Evolutionary conservation across 2,329 filamentous ascomycete species (phyloP).

Genomic region (Venturiaceae sp.): DNA sequence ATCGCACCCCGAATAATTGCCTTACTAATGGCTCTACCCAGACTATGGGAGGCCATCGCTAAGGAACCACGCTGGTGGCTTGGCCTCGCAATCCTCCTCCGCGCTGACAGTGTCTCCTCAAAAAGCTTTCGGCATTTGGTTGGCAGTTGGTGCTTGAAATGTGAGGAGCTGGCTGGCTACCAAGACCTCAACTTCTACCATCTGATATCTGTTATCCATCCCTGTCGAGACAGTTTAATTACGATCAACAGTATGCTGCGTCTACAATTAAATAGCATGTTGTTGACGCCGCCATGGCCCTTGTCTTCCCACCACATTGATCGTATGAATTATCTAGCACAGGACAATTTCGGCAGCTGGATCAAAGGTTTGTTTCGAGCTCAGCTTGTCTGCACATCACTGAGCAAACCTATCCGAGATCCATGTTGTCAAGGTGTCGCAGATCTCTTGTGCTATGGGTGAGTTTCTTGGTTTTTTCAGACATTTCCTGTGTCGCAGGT

Average conservation of each 20-base stretch:
- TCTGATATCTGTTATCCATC: background rate
- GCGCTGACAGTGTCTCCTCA: background rate
- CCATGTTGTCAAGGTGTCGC: background rate
- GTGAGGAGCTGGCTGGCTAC: background rate
- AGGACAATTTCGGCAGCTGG: background rate
- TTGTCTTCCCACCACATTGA: background rate
- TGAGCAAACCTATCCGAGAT: too few relatives aligned
- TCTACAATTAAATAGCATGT: too few relatives aligned
- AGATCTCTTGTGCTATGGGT: background rate
- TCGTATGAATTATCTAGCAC: background rate
- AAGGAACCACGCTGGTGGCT: background rate
- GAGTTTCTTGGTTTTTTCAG: background rate
- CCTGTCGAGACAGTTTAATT: too few relatives aligned
- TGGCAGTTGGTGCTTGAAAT: background rate
- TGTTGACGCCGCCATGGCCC: too few relatives aligned
- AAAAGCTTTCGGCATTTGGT: background rate
- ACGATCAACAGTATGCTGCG: too few relatives aligned
- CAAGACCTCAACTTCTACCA: background rate
- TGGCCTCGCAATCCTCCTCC: background rate
- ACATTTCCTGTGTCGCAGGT: too few relatives aligned
- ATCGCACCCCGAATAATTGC: background rate
- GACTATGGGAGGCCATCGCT: background rate
- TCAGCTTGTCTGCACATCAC: background rate
- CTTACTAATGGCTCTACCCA: background rate
- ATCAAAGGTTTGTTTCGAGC: background rate